A percentile compares a stretch with the other conserved stretches of the same genome.
phyloP scores from a whole-genome alignment of 139 green algal species.

The Zygnema cylindricum region DNA sequence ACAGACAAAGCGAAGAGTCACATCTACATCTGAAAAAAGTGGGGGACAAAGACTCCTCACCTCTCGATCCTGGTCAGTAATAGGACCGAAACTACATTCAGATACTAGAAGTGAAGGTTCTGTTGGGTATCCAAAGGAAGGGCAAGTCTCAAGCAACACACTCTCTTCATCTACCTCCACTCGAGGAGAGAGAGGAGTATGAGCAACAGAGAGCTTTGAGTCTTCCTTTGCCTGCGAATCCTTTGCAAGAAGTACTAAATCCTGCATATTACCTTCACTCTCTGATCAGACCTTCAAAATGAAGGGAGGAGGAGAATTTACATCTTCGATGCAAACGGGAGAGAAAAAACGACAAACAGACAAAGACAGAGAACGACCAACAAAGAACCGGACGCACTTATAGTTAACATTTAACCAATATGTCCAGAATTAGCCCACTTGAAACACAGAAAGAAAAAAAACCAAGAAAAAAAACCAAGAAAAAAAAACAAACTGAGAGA shows the following conservation, averaged over 20 bases:
- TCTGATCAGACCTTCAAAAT: neutral
- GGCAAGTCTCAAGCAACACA: neutral
- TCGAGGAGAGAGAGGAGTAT: conserved; percentile 3
- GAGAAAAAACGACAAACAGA: neutral
- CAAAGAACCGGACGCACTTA: too few relatives aligned
- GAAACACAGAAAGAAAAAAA: neutral
- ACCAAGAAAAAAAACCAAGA: neutral
- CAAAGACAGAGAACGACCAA: conserved; percentile 8
- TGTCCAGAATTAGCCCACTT: too few relatives aligned
- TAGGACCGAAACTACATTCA: too few relatives aligned
- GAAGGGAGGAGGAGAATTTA: neutral
- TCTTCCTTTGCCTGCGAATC: neutral
- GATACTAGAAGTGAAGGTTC: neutral
- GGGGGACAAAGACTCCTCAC: too few relatives aligned
- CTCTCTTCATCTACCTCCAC: conserved; percentile 19
- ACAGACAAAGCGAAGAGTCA: too few relatives aligned
- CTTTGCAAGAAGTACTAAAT: conserved; percentile 45
- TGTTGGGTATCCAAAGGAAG: neutral
- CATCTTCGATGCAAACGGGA: too few relatives aligned
- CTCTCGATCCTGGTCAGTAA: too few relatives aligned
- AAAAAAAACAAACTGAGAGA: neutral
- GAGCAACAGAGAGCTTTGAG: neutral
- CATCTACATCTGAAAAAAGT: too few relatives aligned
- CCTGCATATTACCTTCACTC: conserved; percentile 17
- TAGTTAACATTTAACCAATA: too few relatives aligned